Evolutionary conservation across 805 yeast genomes (phyloP), one percentile per base, ranked within the genome.

Genomic region (Candida montana): DNA sequence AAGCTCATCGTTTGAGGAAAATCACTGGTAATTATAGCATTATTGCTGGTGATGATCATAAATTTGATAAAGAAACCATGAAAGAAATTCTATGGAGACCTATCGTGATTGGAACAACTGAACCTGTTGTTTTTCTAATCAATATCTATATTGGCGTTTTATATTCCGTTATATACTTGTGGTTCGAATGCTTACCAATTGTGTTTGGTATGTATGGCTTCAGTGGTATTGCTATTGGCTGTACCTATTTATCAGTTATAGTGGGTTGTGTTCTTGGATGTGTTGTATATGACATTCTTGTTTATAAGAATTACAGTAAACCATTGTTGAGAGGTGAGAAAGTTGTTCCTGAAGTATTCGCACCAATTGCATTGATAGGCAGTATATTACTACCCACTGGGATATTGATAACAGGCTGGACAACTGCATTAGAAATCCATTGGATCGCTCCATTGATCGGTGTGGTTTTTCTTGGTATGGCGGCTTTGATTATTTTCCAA

Each of bases 181-280:
- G 75, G 65, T 75, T 79, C 50, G 84, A 80, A 57, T 78, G 77
- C 5, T 76, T 75, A 59, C 85, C 86, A 8, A 63, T 78, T 29
- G 77, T 75, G 3, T 80, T 71, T 47, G 72, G 66, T 3, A 52
- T 65, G 17, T 65, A 75, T 48, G 53, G 64, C 24, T 79, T 79
- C 57, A 67, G 74, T 4, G 50, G 66, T 20, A 65, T 76, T 26
- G 75, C 72, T 40, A 47, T 58, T 23, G 79, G 82, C 15, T 58
- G 66, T 3, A 58, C 80, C 0, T 80, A 67, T 56, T 35, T 74
- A 30, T 65, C 75, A n/a, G 57, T 72, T 30, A 51, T 68, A 36
- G 63, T 74, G 27, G 84, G 85, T 28, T 62, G 68, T 28, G 17
- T 56, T 4, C 19, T 71, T 15, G 76, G 75, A 4, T 65, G 62